Percentiles rank a stretch among this genome's conserved stretches.
phyloP scores from a whole-genome alignment of 495 filamentous ascomycete species.

The Chlorociboria aeruginascens region DNA sequence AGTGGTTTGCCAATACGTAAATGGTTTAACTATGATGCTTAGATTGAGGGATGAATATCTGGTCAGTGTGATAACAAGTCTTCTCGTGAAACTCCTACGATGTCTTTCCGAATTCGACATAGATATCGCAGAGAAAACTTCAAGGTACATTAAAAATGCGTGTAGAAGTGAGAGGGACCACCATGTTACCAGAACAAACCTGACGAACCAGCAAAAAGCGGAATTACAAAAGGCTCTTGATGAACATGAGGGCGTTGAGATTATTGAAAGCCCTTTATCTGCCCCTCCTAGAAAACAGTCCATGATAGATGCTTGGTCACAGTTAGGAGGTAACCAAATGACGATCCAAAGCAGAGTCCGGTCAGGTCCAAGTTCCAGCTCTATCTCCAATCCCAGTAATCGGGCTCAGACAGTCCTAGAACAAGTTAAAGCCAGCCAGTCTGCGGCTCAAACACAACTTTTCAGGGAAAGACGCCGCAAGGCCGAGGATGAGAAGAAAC shows the following conservation, averaged over 20 bases:
- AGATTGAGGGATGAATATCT: constrained; percentile 75
- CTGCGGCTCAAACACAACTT: constrained; percentile 1
- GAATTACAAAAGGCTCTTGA: constrained; percentile 71
- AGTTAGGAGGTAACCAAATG: constrained; percentile 4
- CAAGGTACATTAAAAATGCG: constrained; percentile 44
- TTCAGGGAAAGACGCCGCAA: constrained; percentile 59
- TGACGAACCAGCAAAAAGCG: constrained; percentile 66
- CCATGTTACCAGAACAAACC: constrained; percentile 48
- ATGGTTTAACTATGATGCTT: constrained; percentile 67
- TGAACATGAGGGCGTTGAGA: constrained; percentile 43
- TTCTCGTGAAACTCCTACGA: constrained; percentile 54
- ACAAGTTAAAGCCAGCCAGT: constrained; percentile 24
- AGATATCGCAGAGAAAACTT: constrained; percentile 46
- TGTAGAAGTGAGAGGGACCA: constrained; percentile 10
- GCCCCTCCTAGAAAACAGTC: constrained; percentile 40
- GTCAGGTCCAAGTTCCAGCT: too few species aligned
- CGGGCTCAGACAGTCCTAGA: constrained; percentile 24
- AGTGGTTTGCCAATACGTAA: constrained; percentile 50
- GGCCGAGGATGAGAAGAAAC: constrained; percentile 63
- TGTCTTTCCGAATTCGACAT: constrained; percentile 60
- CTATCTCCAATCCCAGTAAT: too few species aligned
- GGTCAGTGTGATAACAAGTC: constrained; percentile 55
- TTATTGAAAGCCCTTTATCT: constrained; percentile 29
- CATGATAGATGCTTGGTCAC: constrained; percentile 43
- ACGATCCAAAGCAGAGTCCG: too few species aligned